Evolutionary conservation across 805 yeast species (phyloP).

Genomic region (Starmerella stellata): DNA sequence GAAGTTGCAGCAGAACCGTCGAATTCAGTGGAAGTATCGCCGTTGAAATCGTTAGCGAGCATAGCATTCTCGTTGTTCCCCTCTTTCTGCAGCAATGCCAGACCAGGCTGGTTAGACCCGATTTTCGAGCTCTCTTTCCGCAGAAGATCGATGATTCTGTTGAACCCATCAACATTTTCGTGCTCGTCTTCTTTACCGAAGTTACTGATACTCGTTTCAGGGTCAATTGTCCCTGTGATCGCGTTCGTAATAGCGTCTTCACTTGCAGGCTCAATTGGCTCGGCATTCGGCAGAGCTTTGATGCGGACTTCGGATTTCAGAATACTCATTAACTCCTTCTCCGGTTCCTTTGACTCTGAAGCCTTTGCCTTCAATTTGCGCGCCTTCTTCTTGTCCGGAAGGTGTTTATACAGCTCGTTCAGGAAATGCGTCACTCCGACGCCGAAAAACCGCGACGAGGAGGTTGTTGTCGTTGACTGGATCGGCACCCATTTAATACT

Average conservation of each 20-base stretch:
- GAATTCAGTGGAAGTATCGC: neutral
- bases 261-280: no score
- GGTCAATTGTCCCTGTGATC: neutral
- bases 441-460: neutral
- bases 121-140: neutral
- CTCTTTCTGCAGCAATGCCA: no score
- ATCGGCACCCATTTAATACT: conserved; percentile 49
- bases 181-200: no score
- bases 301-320: neutral
- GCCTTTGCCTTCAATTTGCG: neutral
- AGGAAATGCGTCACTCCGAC: neutral
- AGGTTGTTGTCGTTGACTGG: neutral
- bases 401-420: neutral
- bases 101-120: no score
- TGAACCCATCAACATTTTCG: neutral
- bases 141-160: neutral
- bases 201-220: no score
- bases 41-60: no score
- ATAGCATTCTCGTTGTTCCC: no score
- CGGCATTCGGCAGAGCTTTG: no score
- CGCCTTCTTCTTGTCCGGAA: neutral
- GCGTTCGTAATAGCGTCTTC: neutral
- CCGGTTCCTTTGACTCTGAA: neutral
- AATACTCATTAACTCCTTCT: neutral
- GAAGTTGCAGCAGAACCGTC: neutral